Conservation (phyloP, 345 rosid genomes). For the Bretschneidera sinensis region DNA sequence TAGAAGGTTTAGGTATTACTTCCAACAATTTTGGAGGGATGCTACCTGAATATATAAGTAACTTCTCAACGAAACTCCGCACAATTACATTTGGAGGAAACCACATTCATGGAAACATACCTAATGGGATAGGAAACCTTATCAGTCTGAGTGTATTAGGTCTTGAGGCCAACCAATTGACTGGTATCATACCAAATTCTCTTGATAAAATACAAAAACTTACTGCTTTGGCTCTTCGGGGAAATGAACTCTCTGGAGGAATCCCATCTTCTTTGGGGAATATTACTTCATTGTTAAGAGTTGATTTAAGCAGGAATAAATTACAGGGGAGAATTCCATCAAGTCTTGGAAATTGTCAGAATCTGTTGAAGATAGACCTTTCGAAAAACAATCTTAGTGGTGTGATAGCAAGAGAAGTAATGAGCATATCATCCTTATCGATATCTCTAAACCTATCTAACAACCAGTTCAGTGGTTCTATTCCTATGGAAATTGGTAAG, state of each 20-base stretch:
- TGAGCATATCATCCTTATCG: background rate
- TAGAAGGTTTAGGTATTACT: background rate
- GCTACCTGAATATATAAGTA: background rate
- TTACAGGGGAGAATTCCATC: conserved; percentile 10
- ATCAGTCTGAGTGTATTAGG: background rate
- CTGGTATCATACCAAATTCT: background rate
- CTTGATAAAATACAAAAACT: conserved; percentile 7
- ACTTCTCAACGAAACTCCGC: conserved; percentile 8
- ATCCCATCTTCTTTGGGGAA: conserved; percentile 16
- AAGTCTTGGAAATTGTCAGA: conserved; percentile 3
- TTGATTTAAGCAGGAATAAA: background rate
- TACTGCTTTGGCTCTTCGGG: rapidly evolving
- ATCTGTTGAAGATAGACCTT: background rate
- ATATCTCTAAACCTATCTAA: background rate
- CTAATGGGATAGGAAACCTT: conserved; percentile 11
- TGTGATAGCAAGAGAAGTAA: conserved; percentile 3
- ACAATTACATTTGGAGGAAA: background rate
- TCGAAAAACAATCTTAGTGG: conserved; percentile 7
- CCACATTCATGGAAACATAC: conserved; percentile 13
- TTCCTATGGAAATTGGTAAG: conserved; percentile 16
- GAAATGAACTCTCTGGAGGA: background rate
- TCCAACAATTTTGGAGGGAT: conserved; percentile 6
- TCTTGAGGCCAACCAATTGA: background rate
- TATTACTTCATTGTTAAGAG: background rate
- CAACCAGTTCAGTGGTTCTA: conserved; percentile 23